Evolutionary conservation across 768 basidiomycete species (phyloP).

Genomic region (Phlebiopsis gigantea): DNA sequence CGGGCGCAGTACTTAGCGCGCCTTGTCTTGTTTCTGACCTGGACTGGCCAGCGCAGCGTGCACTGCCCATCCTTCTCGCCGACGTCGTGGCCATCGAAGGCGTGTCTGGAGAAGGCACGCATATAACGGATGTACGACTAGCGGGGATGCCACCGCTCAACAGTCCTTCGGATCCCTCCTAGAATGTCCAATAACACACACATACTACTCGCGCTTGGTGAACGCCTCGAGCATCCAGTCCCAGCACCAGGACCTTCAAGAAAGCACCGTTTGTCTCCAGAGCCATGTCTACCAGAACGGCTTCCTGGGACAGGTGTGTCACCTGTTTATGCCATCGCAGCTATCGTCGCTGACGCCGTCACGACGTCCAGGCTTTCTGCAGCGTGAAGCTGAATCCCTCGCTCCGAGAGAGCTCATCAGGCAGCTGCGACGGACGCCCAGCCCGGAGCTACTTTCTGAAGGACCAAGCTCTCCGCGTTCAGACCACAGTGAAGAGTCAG

Average conservation of each 20-base stretch:
- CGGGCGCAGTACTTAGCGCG: neutral
- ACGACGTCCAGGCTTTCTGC: constrained; percentile 51
- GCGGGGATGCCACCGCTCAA: constrained; percentile 1
- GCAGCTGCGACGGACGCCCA: constrained; percentile 28
- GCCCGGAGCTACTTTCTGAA: neutral
- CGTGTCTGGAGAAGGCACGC: neutral
- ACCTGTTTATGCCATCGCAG: neutral
- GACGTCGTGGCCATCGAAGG: neutral
- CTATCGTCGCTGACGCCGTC: constrained; percentile 16
- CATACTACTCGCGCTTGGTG: constrained; percentile 25
- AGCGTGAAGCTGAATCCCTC: constrained; percentile 59
- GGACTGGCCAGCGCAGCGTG: neutral
- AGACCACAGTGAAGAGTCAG: neutral
- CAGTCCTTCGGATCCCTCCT: neutral
- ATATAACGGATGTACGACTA: neutral
- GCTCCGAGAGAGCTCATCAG: constrained; percentile 54
- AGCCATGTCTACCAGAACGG: constrained; percentile 62
- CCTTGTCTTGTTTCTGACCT: neutral
- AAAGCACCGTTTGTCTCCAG: constrained; percentile 39
- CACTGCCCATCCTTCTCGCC: neutral
- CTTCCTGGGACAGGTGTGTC: constrained; percentile 59
- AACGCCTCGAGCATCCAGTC: constrained; percentile 20
- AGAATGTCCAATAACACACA: constrained; percentile 53
- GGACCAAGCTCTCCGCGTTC: neutral
- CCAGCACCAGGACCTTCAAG: constrained; percentile 17